Percentiles rank a stretch among this genome's conserved stretches.
Evolutionary conservation across 2,329 filamentous ascomycete genomes (phyloP).

Genomic region (Aspergillus melleus): DNA sequence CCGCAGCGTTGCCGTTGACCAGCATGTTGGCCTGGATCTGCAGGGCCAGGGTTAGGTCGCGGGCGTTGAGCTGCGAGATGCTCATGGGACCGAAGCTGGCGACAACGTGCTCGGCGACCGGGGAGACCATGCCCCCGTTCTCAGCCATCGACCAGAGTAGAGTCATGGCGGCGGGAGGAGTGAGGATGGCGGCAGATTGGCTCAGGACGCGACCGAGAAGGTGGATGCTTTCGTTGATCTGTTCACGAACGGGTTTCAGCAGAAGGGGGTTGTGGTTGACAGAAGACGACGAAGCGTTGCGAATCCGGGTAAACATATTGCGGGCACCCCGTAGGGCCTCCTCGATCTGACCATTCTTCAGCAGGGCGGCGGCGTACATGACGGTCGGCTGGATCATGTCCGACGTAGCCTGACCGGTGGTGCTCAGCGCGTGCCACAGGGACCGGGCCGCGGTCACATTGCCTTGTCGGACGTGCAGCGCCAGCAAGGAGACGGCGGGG

Average conservation of each 20-base stretch:
- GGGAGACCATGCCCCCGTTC: conserved; percentile 62
- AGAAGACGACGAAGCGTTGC: conserved; percentile 49
- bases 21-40: conserved; percentile 59
- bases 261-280: conserved; percentile 49
- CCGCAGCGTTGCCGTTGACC: conserved; percentile 37
- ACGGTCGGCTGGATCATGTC: conserved; percentile 81
- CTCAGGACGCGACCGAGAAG: conserved; percentile 62
- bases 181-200: conserved; percentile 52
- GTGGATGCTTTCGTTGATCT: conserved; percentile 83
- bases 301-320: conserved; percentile 82
- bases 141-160: conserved; percentile 66
- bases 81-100: conserved; percentile 61
- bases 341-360: conserved; percentile 80
- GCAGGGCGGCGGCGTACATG: conserved; percentile 87
- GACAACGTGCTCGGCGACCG: conserved; percentile 61
- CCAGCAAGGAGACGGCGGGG: conserved; percentile 77
- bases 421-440: conserved; percentile 75
- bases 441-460: conserved; percentile 74
- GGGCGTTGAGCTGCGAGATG: conserved; percentile 55
- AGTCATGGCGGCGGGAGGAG: conserved; percentile 57
- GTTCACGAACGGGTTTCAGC: conserved; percentile 64
- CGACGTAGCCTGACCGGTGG: conserved; percentile 56
- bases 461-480: conserved; percentile 79
- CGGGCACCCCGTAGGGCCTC: conserved; percentile 78
- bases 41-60: conserved; percentile 58